Evolutionary conservation across 331 rosid genomes (phyloP), one percentile per base, ranked within the genome.

Genomic region (Spiraea crenata): DNA sequence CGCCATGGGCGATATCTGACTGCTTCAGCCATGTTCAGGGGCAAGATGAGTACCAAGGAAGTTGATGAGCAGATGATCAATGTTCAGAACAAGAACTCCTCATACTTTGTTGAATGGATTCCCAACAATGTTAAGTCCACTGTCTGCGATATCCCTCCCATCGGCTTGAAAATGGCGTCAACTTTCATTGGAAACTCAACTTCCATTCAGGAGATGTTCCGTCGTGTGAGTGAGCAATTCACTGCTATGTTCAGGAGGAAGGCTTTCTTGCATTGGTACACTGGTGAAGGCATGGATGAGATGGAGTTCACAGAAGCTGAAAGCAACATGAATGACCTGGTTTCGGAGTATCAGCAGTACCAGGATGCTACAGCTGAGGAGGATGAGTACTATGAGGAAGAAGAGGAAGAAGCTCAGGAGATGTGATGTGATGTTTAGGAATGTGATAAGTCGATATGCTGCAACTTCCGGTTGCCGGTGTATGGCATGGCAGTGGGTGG

Each of bases 241-340:
- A 87, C 92, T 0, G 92, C 92, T 9, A 87, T 87, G 92, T 87
- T 87, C 73, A 78, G 90, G 88, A 76, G 92, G 65, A 87, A 87
- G 77, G 92, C 92, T 70, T 87, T 87, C 83, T 74, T 87, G 88
- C 92, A 87, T 16, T 87, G 92, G 92, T 87, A 87, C 65, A 87
- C 92, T 0, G 92, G 92, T 13, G 92, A 87, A 77, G 92, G 92
- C 41, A 87, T 87, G 92, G 92, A 87, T 19, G 92, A 87, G 73
- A 87, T 87, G 92, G 92, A 87, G 77, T 87, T 87, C 77, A 87
- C 92, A 0, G 92, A 87, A 74, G 92, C 92, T 2, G 92, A 87
- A n/a, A 87, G 92, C 63, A 87, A 87, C 74, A 87, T 87, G 92
- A 87, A 87, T 3, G 92, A 87, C 73, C 76, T 87, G 48, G 92